Percentiles rank a stretch among this genome's conserved stretches.
These are phyloP conservation scores for Chimonanthus salicifolius DNA, from an alignment of 164 flowering plant genomes.

Conservation along the genomic window DNA sequence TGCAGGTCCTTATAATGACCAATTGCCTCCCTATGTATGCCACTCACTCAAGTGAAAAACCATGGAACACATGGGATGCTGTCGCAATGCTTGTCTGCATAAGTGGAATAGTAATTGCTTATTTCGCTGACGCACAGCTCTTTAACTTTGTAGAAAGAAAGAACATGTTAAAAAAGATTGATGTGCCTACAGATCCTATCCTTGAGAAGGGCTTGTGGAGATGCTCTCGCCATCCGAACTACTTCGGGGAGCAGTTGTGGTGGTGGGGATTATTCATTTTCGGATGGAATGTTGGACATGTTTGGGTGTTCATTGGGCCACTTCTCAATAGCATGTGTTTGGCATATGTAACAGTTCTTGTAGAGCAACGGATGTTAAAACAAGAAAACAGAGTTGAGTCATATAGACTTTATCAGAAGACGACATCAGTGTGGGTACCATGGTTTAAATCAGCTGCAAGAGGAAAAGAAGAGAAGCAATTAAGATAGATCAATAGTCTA, in stretches of 20 bases:
- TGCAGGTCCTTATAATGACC: conserved; percentile 73
- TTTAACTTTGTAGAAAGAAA: conserved; percentile 56
- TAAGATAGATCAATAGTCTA: conserved; percentile 17
- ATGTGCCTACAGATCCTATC: conserved; percentile 37
- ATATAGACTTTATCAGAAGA: conserved; percentile 67
- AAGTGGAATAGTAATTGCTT: conserved; percentile 60
- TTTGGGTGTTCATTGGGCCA: conserved; percentile 75
- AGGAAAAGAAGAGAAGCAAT: conserved; percentile 33
- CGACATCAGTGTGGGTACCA: conserved; percentile 93
- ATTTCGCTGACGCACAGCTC: conserved; percentile 80
- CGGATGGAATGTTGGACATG: conserved; percentile 73
- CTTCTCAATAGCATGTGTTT: conserved; percentile 66
- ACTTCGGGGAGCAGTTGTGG: conserved; percentile 97
- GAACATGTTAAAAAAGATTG: conserved; percentile 37
- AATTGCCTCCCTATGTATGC: conserved; percentile 70
- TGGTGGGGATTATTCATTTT: conserved; percentile 94
- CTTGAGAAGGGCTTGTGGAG: conserved; percentile 79
- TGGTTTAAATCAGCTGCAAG: conserved; percentile 68
- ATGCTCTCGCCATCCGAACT: conserved; percentile 88
- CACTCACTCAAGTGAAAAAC: conserved; percentile 50
- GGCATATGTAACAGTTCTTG: conserved; percentile 78
- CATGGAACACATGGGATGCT: conserved; percentile 61
- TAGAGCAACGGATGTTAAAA: conserved; percentile 73
- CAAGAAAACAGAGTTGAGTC: conserved; percentile 67
- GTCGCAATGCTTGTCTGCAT: conserved; percentile 45